These are phyloP conservation scores for Aspergillus taichungensis DNA, from an alignment of 495 filamentous ascomycete species.

Conservation along the genomic window DNA sequence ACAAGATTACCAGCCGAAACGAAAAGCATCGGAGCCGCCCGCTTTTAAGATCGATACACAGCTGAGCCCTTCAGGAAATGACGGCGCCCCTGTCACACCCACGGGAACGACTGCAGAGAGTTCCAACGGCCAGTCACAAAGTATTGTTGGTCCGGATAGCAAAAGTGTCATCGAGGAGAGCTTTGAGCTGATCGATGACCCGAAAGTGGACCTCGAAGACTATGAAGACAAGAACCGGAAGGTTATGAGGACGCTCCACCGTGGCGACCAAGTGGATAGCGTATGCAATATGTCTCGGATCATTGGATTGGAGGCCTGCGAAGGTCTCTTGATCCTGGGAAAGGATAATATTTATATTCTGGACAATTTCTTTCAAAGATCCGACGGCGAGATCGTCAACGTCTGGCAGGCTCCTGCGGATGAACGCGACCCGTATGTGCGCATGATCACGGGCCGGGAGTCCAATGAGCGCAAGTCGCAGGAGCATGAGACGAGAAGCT, in stretches of 20 bases:
- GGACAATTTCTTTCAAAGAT: conserved; percentile 88
- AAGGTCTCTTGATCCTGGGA: conserved; percentile 88
- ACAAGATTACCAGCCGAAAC: conserved; percentile 79
- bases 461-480: conserved; percentile 47
- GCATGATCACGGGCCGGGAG: conserved; percentile 80
- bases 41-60: conserved; percentile 29
- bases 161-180: conserved; percentile 60
- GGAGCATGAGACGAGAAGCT: conserved; percentile 77
- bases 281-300: conserved; percentile 94
- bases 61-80: conserved; percentile 19
- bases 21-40: conserved; percentile 48
- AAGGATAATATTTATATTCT: conserved; percentile 89
- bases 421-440: conserved; percentile 89
- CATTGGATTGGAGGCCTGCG: conserved; percentile 81
- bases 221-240: conserved; percentile 97
- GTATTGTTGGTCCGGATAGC: conserved; percentile 34
- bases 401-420: conserved; percentile 88
- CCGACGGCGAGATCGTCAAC: conserved; percentile 92
- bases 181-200: conserved; percentile 90
- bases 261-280: conserved; percentile 84
- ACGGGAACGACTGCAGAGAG: conserved; percentile 18
- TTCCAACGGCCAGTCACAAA: conserved; percentile 17
- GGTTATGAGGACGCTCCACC: conserved; percentile 89
- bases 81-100: conserved; percentile 32
- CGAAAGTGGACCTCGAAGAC: conserved; percentile 68